Conservation (phyloP, 78 protist genomes). For the Creolimax fragrantissima region DNA sequence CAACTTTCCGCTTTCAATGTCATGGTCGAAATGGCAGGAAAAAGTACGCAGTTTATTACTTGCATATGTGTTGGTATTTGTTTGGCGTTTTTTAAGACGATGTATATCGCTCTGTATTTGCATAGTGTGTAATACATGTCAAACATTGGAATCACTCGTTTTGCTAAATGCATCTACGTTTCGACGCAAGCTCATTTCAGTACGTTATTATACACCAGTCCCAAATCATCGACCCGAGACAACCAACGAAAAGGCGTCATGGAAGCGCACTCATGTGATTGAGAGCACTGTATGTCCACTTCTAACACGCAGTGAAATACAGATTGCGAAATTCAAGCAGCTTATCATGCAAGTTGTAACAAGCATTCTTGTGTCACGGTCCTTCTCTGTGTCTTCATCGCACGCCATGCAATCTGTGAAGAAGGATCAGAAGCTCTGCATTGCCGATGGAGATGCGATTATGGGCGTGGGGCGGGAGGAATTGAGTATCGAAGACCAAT, state of each 20-base stretch:
- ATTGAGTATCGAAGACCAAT: not conserved
- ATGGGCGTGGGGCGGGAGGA: not conserved
- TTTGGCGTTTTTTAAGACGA: too few relatives aligned
- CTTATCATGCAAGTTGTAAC: not conserved
- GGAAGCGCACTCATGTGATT: not conserved
- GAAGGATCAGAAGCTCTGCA: too few relatives aligned
- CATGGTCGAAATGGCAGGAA: too few relatives aligned
- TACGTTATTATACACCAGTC: not conserved
- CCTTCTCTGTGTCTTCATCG: not conserved
- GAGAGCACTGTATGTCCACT: not conserved
- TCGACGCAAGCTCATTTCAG: too few relatives aligned
- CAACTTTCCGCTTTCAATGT: not conserved
- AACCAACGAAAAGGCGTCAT: not conserved
- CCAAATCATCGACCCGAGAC: not conserved
- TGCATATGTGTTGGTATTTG: too few relatives aligned
- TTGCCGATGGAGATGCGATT: too few relatives aligned
- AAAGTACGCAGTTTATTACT: too few relatives aligned
- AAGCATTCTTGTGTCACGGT: not conserved
- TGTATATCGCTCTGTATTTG: too few relatives aligned
- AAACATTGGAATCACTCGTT: too few relatives aligned
- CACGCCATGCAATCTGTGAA: not conserved
- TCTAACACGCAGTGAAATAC: not conserved
- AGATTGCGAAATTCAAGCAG: not conserved
- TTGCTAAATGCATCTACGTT: too few relatives aligned
- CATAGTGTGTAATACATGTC: too few relatives aligned